phyloP scores from a whole-genome alignment of 2,329 filamentous ascomycete species.

The Pseudogymnoascus sp. region DNA sequence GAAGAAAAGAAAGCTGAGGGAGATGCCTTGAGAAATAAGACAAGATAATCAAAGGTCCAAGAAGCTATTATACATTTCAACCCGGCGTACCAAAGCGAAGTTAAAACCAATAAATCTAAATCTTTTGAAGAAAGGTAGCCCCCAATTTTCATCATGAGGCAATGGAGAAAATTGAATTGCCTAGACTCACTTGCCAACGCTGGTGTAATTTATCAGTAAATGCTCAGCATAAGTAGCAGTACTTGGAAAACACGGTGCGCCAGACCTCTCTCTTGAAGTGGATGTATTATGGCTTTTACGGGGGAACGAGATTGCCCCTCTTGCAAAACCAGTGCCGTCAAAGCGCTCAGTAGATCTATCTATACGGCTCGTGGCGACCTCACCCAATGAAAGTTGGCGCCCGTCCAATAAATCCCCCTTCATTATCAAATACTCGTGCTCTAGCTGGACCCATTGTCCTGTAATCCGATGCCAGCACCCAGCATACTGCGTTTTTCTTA shows the following conservation, averaged over 20 bases:
- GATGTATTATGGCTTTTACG: background rate
- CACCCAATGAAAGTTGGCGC: background rate
- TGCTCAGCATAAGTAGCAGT: background rate
- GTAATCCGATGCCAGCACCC: background rate
- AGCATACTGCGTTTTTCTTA: background rate
- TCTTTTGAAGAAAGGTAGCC: no score
- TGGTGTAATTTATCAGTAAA: background rate
- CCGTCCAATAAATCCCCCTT: background rate
- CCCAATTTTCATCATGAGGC: no score
- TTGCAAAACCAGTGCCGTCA: background rate
- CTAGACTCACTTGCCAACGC: background rate
- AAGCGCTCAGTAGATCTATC: background rate
- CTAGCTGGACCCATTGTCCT: background rate
- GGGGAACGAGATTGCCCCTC: background rate
- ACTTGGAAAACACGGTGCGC: background rate
- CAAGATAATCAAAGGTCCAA: no score
- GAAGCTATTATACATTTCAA: no score
- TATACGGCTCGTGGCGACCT: background rate
- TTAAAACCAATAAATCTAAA: no score
- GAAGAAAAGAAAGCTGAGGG: no score
- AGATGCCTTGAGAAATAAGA: no score
- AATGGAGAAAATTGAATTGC: background rate
- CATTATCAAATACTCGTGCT: background rate
- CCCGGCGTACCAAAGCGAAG: no score
- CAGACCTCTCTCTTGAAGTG: background rate